Base-by-base conservation (phyloP, 108 stramenopile species). In the Pelagomonas calceolata region DNA sequence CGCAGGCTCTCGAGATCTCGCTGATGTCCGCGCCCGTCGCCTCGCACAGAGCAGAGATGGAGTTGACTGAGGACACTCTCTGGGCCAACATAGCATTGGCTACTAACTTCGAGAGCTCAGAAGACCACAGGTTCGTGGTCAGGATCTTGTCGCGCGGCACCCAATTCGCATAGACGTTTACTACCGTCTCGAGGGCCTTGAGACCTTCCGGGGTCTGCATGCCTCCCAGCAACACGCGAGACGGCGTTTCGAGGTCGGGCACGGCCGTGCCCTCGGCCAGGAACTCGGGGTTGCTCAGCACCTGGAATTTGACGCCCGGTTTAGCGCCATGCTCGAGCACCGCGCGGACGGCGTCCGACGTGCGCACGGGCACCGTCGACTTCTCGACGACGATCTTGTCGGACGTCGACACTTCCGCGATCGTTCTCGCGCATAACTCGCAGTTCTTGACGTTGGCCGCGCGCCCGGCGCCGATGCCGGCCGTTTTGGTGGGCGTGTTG, bases 201-300 rank as follows among this genome's bases (percentile, higher is more conserved):
- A 93, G 75, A 18, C 98, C 98, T 35, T 86, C 93, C 9, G 85
- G 83, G 37, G 87, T 91, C 81, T 97, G 94, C 77, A 91, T 90
- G 35, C 98, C 98, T 70, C 98, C 98, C 73, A 99, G 96, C 65
- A 99, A 80, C 29, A 99, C 98, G 71, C 98, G 96, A 75, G 91
- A 87, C 33, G 98, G 98, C 34, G 82, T 76, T 84, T 89, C 80
- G 64, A 99, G 87, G 81, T 99, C 98, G 34, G 78, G 75, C 65
- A 99, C 92, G 70, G 98, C 98, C 14, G 98, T 99, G 32, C 98
- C 98, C 80, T 99, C 98, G n/a, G 98, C 98, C 69, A 99, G 81
- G 81, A 99, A 99, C 90, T 99, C 98, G 45, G 98, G 98, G 79
- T 97, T 97, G 70, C 85, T 86, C 79, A 99, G 76, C 35, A 99